phyloP scores from a whole-genome alignment of 176 grass and related monocot species.

The Carex myosuroides region DNA sequence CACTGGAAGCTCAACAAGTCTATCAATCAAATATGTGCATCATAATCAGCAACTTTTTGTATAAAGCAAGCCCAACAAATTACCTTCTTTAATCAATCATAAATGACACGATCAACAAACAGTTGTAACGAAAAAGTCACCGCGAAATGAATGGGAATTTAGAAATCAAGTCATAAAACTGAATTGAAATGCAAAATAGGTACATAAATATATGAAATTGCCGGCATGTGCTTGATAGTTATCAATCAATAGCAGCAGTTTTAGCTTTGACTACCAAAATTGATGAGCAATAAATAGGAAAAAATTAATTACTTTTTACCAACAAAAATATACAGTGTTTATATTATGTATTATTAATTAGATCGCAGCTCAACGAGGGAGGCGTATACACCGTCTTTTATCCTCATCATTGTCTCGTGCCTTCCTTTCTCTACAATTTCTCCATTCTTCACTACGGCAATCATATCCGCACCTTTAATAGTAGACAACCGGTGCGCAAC shows the following conservation, averaged over 20 bases:
- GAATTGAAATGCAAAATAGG: constrained; percentile 8
- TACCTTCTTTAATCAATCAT: not conserved
- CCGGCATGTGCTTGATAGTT: not conserved
- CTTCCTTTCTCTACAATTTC: constrained; percentile 30
- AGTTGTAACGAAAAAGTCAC: not conserved
- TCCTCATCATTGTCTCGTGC: constrained; percentile 24
- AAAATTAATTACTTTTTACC: not conserved
- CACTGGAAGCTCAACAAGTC: not conserved
- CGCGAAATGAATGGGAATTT: not conserved
- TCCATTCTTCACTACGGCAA: constrained; percentile 39
- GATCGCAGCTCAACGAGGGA: constrained; percentile 32
- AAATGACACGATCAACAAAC: not conserved
- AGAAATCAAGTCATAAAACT: not conserved
- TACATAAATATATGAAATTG: not conserved
- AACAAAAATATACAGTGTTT: not conserved
- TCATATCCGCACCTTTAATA: constrained; percentile 28
- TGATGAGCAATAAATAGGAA: not conserved
- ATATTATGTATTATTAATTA: not conserved
- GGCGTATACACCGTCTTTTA: constrained; percentile 23
- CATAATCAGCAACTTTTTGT: not conserved
- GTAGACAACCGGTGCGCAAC: constrained; percentile 40
- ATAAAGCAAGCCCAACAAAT: not conserved
- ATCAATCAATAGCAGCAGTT: not conserved
- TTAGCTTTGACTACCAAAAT: not conserved
- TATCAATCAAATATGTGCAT: not conserved